Conservation (phyloP, 306 rosid species). For the Corylus avellana region DNA sequence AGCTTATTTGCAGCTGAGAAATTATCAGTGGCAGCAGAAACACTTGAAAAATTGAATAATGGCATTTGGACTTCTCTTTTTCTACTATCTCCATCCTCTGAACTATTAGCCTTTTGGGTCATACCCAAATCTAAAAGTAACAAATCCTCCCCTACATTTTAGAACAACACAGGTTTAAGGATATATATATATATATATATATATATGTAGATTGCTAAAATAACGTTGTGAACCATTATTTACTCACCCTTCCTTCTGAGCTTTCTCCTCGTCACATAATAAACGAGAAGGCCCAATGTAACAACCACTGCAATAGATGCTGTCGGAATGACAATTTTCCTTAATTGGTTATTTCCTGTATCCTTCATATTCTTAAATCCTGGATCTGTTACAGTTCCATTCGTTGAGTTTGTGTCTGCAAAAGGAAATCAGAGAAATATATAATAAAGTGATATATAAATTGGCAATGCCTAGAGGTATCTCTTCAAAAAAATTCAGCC, state of each 20-base stretch:
- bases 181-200: too few relatives aligned
- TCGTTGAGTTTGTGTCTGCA: too few relatives aligned
- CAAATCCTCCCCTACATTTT: constrained; percentile 32
- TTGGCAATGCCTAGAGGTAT: background rate
- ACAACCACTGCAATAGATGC: background rate
- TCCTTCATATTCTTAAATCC: background rate
- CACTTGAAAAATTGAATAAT: constrained; percentile 38
- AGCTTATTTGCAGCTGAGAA: constrained; percentile 32
- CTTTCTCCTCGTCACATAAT: background rate
- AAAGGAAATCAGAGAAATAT: background rate
- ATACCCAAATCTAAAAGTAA: constrained; percentile 26
- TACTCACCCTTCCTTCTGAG: constrained; percentile 21
- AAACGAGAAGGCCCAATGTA: background rate
- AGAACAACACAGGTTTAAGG: background rate
- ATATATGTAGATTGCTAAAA: background rate
- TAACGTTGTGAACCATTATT: background rate
- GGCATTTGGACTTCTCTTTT: constrained; percentile 38
- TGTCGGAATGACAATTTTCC: background rate
- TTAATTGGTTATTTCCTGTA: background rate
- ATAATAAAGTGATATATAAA: background rate
- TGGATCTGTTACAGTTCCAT: too few relatives aligned
- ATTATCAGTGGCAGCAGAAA: constrained; percentile 32
- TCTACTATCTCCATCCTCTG: background rate
- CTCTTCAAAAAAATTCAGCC: background rate
- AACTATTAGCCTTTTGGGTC: constrained; percentile 19